Base-by-base conservation (phyloP, 805 yeast species). In the Ogataea ganodermae region DNA sequence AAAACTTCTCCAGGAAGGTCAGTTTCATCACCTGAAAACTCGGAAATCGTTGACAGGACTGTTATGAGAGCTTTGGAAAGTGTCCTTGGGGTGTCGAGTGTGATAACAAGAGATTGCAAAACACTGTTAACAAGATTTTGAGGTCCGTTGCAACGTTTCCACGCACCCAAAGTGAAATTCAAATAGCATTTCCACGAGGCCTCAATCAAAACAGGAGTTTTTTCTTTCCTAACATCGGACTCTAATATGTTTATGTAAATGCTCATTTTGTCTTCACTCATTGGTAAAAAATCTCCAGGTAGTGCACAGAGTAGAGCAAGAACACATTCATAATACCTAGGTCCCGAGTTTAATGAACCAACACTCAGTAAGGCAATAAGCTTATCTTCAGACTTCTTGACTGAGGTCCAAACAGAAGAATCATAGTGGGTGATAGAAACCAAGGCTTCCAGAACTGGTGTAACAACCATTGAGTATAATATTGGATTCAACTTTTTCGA, bases 311-410 rank as follows among this genome's bases (percentile, higher is more conserved):
- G 27, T 7, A 65, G 40, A 1, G 48, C 28, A 3, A 21, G 38
- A 1, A 65, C 33, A 6, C 57, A 36, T 14, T 55, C 53, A 53
- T 79, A 86, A 57, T 80, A 84, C 0, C 66, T 52, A 0, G 82
- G 75, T 23, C 71, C 67, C 42, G 86, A 80, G 42, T 71, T 72
- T 39, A 83, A 70, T 1, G 80, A 78, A 0, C 89, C 86, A 12
- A 80, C 51, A 10, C 67, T 67, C 17, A 86, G 54, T 51, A 83
- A 74, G 0, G 67, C 74, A 1, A 70, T 38, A 9, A 86, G 58
- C 48, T 73, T 74, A 3, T 70, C 72, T 14, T 71, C 70, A 1
- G 80, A 53, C 3, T 67, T 66, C 46, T 83, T 84, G 17, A 75
- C 77, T 3, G 72, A 65, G 1, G 42, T 16, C 84, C 89, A 83